A percentile compares a stretch with the other conserved stretches of the same genome.
phyloP scores from a whole-genome alignment of 257 asterid species.

The Salvia miltiorrhiza region DNA sequence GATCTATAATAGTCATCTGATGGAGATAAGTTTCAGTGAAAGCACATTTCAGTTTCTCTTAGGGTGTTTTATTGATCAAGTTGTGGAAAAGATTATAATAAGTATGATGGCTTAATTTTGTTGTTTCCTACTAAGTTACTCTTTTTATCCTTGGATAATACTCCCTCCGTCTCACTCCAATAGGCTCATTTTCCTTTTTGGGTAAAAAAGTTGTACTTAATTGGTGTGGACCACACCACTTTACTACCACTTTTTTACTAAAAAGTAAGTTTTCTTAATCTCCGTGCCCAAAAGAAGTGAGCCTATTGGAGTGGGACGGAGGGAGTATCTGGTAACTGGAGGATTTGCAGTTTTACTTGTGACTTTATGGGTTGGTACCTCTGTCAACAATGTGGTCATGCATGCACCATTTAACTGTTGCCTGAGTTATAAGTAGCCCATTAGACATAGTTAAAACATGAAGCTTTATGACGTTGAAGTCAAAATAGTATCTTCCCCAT shows the following conservation, averaged over 20 bases:
- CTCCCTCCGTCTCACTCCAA: no score
- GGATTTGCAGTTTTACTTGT: conserved; percentile 8
- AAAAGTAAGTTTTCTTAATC: no score
- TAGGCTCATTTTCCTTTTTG: no score
- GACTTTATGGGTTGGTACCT: neutral
- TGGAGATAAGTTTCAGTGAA: neutral
- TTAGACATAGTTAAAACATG: neutral
- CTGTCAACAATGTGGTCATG: neutral
- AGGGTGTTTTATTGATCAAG: neutral
- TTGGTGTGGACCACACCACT: no score
- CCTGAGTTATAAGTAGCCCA: neutral
- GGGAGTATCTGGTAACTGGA: neutral
- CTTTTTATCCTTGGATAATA: neutral
- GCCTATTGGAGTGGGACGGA: no score
- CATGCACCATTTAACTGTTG: neutral
- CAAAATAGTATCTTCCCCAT: neutral
- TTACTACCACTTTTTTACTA: no score
- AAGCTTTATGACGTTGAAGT: neutral
- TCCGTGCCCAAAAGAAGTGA: no score
- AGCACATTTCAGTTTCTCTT: neutral
- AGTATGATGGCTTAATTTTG: neutral
- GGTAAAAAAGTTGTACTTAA: no score
- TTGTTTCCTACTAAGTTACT: neutral
- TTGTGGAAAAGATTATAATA: neutral
- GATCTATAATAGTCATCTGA: neutral